Evolutionary conservation across 2,329 filamentous ascomycete species (phyloP), one percentile per base, ranked within the genome.

Genomic region (Macrophomina phaseolina): DNA sequence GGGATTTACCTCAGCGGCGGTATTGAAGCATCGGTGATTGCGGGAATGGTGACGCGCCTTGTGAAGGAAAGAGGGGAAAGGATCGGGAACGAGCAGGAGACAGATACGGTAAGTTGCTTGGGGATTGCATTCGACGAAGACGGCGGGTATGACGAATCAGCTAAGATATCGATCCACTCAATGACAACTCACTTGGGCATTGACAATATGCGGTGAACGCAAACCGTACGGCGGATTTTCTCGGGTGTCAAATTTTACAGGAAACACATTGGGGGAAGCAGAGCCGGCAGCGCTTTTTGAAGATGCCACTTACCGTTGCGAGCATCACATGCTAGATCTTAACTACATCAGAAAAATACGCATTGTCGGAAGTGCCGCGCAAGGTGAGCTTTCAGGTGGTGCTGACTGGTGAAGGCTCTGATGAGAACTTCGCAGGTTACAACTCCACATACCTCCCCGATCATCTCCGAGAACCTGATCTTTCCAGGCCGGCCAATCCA

Each of bases 1-100:
- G 86, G 84, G 2, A 77, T 89, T 62, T 88, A 86, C 66, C 76
- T 88, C 0, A 84, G 81, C 28, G 86, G 87, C 4, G 87, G 86
- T 0, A 81, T 89, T 58, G 86, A 88, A 71, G 87, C 84, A 0
- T 87, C 85, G 0, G 79, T 81, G 1, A 75, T 88, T 28, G 86
- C 86, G 7, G 86, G 86, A 3, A 87, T 89, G 70, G 81, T 84
- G 2, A 82, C 81, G 0, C 78, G 87, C 67, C 78, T 88, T 1
- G 78, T 82, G n/a, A 77, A 80, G 48, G 77, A 84, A 56, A 74
- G 83, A 60, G 79, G 81, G n/a, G 75, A 79, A 28, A 75, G 77
- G 42, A 74, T 86, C n/a, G 84, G 85, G 16, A 84, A 78, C 49
- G 77, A 80, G 34, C 46, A 52, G 7, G 72, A 76, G 14, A 76